Conservation (phyloP, 73 alveolate genomes). For the Stentor coeruleus region DNA sequence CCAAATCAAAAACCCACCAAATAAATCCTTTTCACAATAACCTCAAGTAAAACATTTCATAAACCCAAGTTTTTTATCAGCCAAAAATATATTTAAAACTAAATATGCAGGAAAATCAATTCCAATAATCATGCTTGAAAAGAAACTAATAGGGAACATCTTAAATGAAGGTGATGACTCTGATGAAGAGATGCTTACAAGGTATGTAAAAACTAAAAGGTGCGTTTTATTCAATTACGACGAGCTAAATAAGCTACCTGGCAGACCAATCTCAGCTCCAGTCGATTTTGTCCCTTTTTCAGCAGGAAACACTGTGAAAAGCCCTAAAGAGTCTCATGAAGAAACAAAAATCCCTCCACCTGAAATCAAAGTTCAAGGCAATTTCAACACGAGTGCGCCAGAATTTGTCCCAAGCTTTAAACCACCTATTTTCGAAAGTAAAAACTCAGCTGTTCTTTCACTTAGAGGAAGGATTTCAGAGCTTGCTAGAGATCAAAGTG, state of each 20-base stretch:
- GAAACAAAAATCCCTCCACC: neutral
- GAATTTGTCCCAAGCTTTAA: neutral
- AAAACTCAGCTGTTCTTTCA: conserved; percentile 43
- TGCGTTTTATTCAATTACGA: conserved; percentile 18
- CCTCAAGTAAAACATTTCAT: too few relatives aligned
- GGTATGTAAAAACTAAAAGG: neutral
- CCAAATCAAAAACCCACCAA: too few relatives aligned
- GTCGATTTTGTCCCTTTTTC: neutral
- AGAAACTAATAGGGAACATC: conserved; percentile 45
- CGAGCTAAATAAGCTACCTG: conserved; percentile 17
- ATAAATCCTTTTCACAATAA: too few relatives aligned
- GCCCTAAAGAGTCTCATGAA: neutral
- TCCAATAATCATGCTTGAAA: conserved; percentile 29
- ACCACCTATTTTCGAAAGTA: neutral
- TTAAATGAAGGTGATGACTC: conserved; percentile 41
- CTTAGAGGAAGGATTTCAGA: conserved; percentile 31
- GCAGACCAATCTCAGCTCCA: conserved; percentile 26
- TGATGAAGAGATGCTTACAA: conserved; percentile 20
- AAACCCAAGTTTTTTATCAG: too few relatives aligned
- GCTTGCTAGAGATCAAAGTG: conserved; percentile 46
- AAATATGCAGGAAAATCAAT: too few relatives aligned
- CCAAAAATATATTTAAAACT: too few relatives aligned
- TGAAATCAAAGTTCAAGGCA: neutral
- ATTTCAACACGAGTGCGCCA: neutral
- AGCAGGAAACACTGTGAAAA: neutral